Base-by-base conservation (phyloP, 805 yeast species). In the Suhomyces faveliae region DNA sequence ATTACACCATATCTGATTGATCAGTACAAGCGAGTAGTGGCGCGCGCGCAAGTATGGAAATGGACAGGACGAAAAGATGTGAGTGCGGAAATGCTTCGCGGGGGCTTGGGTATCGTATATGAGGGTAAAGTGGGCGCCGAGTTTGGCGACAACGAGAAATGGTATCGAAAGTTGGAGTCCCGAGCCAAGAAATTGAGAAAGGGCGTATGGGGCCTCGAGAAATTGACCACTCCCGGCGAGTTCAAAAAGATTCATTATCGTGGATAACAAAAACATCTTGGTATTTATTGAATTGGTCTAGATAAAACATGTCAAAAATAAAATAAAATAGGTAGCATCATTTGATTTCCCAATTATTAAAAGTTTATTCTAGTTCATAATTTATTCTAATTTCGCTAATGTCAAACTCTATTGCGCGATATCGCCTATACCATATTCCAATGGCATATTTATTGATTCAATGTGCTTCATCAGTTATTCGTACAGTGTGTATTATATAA, bases 11-110 rank as follows among this genome's bases (percentile, higher is more conserved):
- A 87, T 40, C 74, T 86, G 19, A 67, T 87, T 9, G 99, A 94
- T 65, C 98, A 92, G 66, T 94, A 94, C 64, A 86, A 84, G 48
- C 70, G 99, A 46, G 84, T 89, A 24, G 97, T 94, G 3, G 90
- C 89, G 0, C 83, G 85, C 54, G 92, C 86, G 3, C 78, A 81
- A 69, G 80, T 83, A 17, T 70, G 77, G 77, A 70, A 68, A 50
- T 64, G 70, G 66, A 66, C 65, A 1, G 94, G 96, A 0, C 77
- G 77, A 55, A 79, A 78, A 51, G 96, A 94, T 61, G 84, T 94
- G 12, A 86, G 97, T 59, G 81, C 84, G 5, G 94, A 92, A 63
- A 89, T 94, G 97, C 67, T 94, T 13, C 77, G 80, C 40, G 69
- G 78, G 35, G 99, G 99, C 0, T 71, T 90, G 61, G 97, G 89